These are phyloP conservation scores for Lumnitzera littorea DNA, from an alignment of 345 rosid species.

Conservation along the genomic window DNA sequence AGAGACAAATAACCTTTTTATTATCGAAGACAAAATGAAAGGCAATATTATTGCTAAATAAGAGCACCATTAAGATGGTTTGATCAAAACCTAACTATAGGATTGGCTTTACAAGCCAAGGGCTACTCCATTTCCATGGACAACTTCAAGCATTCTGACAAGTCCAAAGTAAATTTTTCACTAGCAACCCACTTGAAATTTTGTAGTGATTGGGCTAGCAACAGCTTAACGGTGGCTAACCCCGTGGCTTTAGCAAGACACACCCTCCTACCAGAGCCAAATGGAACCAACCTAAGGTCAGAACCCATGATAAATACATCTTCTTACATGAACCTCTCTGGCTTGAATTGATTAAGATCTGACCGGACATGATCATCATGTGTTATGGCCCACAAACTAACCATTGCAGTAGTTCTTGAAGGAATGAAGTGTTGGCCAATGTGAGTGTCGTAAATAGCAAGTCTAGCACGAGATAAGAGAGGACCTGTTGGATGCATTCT, in stretches of 20 bases:
- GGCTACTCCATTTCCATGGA: slow-evolving; percentile 54
- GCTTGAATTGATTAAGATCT: slow-evolving; percentile 57
- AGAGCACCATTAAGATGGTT: too few species aligned
- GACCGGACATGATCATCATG: slow-evolving; percentile 69
- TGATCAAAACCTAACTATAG: too few species aligned
- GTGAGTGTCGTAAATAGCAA: slow-evolving; percentile 62
- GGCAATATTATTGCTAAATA: too few species aligned
- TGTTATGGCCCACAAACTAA: slow-evolving; percentile 92
- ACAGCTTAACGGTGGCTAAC: slow-evolving; percentile 52
- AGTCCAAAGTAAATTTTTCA: slow-evolving; percentile 32
- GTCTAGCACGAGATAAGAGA: slow-evolving; percentile 82
- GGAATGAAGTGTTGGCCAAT: slow-evolving; percentile 77
- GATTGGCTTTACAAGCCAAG: too few species aligned
- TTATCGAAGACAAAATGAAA: too few species aligned
- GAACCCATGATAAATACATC: slow-evolving; percentile 69
- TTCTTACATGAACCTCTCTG: slow-evolving; percentile 50
- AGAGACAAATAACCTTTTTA: too few species aligned
- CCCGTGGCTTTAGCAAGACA: slow-evolving; percentile 77
- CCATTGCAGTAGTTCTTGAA: slow-evolving; percentile 81
- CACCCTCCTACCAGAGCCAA: slow-evolving; percentile 79
- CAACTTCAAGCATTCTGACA: slow-evolving; percentile 58
- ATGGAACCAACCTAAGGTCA: slow-evolving; percentile 77
- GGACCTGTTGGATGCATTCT: slow-evolving; percentile 96
- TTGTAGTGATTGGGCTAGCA: slow-evolving; percentile 59
- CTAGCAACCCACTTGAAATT: slow-evolving; percentile 55